Evolutionary conservation across 805 yeast species (phyloP).

Genomic region (Saccharomycodes ludwigii): DNA sequence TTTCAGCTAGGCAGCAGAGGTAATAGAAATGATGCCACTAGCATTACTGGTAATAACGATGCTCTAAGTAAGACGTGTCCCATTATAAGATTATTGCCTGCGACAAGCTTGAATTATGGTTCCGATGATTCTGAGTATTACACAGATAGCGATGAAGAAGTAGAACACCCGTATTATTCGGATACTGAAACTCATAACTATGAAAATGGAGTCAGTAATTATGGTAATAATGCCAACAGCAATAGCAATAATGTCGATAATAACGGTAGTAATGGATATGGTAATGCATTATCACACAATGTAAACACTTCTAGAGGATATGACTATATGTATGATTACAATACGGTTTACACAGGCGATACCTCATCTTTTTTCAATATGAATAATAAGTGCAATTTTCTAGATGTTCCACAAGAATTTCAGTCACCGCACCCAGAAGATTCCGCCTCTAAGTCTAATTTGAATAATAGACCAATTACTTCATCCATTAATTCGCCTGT

Average conservation of each 20-base stretch:
- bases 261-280: slow-evolving; percentile 14
- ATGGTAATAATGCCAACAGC: slow-evolving; percentile 1
- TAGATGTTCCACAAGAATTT: slow-evolving; percentile 24
- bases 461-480: slow-evolving; percentile 5
- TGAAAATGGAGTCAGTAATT: slow-evolving; percentile 29
- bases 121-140: slow-evolving; percentile 55
- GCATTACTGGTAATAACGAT: slow-evolving; percentile 14
- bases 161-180: too few relatives aligned
- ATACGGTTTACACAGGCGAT: slow-evolving; percentile 55
- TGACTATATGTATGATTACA: slow-evolving; percentile 66
- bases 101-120: slow-evolving; percentile 74
- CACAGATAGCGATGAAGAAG: slow-evolving; percentile 25
- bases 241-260: not conserved
- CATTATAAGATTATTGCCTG: slow-evolving; percentile 65
- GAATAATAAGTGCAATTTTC: slow-evolving; percentile 21
- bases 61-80: slow-evolving; percentile 17
- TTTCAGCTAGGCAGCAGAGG: too few relatives aligned
- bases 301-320: slow-evolving; percentile 62
- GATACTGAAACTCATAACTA: slow-evolving; percentile 20
- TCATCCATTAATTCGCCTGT: slow-evolving; percentile 2
- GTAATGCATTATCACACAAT: slow-evolving; percentile 56
- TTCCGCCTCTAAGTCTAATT: slow-evolving; percentile 8
- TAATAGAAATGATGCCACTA: slow-evolving; percentile 20
- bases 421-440: slow-evolving; percentile 22
- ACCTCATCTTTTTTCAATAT: slow-evolving; percentile 24